These are phyloP conservation scores for Verticillium nonalfalfae DNA, from an alignment of 2,329 filamentous ascomycete genomes.

Conservation along the genomic window DNA sequence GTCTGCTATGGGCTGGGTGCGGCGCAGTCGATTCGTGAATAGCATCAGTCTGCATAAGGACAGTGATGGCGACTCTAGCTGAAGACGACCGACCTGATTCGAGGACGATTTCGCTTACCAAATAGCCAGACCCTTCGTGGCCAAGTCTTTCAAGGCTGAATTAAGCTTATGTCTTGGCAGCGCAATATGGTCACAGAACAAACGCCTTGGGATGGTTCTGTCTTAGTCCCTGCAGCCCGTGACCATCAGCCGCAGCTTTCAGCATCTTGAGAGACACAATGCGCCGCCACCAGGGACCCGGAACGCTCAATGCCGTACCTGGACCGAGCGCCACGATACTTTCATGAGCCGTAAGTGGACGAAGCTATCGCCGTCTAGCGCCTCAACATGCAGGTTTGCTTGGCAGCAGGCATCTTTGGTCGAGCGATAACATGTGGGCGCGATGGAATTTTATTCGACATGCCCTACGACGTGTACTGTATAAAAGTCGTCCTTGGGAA, in stretches of 20 bases:
- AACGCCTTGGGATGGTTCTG: not conserved
- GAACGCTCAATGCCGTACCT: not conserved
- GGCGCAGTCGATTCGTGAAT: no score
- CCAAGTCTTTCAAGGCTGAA: not conserved
- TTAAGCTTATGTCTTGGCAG: not conserved
- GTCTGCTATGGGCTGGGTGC: no score
- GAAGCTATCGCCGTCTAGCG: not conserved
- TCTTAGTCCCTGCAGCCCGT: not conserved
- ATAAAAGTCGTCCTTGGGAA: no score
- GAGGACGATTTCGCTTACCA: not conserved
- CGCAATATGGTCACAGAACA: not conserved
- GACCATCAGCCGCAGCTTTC: not conserved
- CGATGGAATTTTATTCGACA: no score
- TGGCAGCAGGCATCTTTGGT: no score
- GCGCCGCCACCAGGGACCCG: not conserved
- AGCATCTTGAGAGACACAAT: not conserved
- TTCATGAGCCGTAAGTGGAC: not conserved
- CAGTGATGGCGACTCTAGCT: conserved; percentile 9
- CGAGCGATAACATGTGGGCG: no score
- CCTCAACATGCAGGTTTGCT: no score
- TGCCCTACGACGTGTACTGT: no score
- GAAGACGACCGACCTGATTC: not conserved
- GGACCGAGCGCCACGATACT: not conserved
- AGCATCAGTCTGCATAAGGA: not conserved
- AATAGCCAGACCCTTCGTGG: not conserved